Base-by-base conservation (phyloP, 2,329 filamentous ascomycete genomes). In the Pseudomassariella vexata region DNA sequence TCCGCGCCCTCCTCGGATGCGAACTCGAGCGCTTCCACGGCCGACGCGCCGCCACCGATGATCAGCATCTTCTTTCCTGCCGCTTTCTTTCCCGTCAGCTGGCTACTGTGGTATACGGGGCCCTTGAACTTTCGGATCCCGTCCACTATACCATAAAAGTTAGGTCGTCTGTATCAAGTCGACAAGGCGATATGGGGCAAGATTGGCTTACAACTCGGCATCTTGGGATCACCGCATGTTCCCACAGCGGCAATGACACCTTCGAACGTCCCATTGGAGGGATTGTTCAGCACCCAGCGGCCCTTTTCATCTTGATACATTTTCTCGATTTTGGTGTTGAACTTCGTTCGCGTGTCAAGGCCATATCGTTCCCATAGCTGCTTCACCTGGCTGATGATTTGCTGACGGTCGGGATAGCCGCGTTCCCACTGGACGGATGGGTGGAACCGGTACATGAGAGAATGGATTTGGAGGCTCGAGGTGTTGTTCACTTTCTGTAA, bases 401-500 rank as follows among this genome's bases (percentile, higher is more conserved):
- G 77, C 41, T 81, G 63, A 30, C 84, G 79, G 39, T 80, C 71
- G 0, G 87, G 87, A 49, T 94, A 94, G n/a, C 84, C 84, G 19
- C 68, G 64, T 20, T 73, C 65, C 78, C 84, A 94, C 39, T 73
- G 68, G 2, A 94, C 76, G 0, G 82, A 83, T 0, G 87, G 87
- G 44, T 90, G 84, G 53, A 94, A 94, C 15, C 86, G 76, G 56
- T 90, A 94, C 85, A 92, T 92, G 36, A 89, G 56, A 14, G 79
- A 85, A 54, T 94, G 85, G 15, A 94, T 89, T 49, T 92, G 85
- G 1, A 94, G 70, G 11, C 83, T 77, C 0, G 84, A 89, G 0
- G 84, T 89, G 31, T 83, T 84, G 61, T 92, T 90, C 24, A 92
- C 84, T 56, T 73, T 72, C 78, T 85, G 37, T 16, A 17, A n/a